phyloP scores from a whole-genome alignment of 495 filamentous ascomycete species.

The Aspergillus wentii region DNA sequence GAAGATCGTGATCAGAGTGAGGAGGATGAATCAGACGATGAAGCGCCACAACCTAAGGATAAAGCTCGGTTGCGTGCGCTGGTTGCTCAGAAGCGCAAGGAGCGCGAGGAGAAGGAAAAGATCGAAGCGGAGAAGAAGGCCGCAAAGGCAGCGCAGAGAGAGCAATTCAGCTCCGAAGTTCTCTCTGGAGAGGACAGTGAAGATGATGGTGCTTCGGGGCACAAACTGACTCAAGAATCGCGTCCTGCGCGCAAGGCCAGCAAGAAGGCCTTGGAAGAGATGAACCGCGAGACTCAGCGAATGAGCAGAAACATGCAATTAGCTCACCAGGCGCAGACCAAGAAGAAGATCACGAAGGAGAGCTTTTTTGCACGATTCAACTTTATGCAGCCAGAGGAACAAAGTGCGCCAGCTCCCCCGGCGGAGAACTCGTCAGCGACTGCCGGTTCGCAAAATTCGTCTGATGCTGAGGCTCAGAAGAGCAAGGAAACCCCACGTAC shows the following conservation, averaged over 20 bases:
- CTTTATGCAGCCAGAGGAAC: constrained; percentile 44
- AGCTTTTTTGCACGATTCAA: constrained; percentile 83
- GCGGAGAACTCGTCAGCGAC: constrained; percentile 33
- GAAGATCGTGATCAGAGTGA: constrained; percentile 8
- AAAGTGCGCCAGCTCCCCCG: constrained; percentile 13
- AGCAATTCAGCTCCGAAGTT: constrained; percentile 33
- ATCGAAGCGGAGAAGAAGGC: constrained; percentile 51
- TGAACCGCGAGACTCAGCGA: constrained; percentile 87
- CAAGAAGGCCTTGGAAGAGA: constrained; percentile 95
- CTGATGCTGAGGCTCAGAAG: constrained; percentile 42
- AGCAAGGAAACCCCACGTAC: constrained; percentile 47
- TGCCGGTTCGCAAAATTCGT: constrained; percentile 39
- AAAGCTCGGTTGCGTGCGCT: constrained; percentile 63
- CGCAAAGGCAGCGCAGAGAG: constrained; percentile 29
- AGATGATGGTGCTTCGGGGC: constrained; percentile 51
- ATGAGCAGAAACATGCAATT: constrained; percentile 86
- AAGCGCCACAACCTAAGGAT: constrained; percentile 40
- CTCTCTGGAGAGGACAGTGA: constrained; percentile 36
- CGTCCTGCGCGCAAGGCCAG: constrained; percentile 80
- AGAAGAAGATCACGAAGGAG: constrained; percentile 85
- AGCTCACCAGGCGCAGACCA: constrained; percentile 82
- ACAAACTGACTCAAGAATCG: constrained; percentile 57
- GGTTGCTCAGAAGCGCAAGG: constrained; percentile 63
- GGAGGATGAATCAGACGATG: constrained; percentile 25
- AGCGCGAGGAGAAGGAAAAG: constrained; percentile 61